A percentile compares a stretch with the other conserved stretches of the same genome.
Evolutionary conservation across 2,329 filamentous ascomycete species (phyloP).

Genomic region (Lachnellula willkommii): DNA sequence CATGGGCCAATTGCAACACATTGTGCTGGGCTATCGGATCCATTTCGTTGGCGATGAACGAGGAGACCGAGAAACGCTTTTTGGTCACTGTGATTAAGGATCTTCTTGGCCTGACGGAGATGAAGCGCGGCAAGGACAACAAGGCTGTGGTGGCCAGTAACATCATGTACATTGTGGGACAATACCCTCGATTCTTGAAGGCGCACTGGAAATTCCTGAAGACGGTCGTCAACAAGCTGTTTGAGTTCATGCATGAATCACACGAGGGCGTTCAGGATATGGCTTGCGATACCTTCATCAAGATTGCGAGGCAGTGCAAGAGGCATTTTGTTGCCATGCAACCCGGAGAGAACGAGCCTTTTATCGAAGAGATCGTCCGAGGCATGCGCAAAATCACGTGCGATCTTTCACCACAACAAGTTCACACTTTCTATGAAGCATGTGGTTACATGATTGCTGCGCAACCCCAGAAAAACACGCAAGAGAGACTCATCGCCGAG

Average conservation of each 20-base stretch:
- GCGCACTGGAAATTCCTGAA: conserved; percentile 99
- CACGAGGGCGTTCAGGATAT: conserved; percentile 99
- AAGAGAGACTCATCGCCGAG: conserved; percentile 85
- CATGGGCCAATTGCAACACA: conserved; percentile 99
- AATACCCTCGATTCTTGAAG: conserved; percentile 97
- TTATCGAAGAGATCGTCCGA: conserved; percentile 97
- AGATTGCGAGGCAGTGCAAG: conserved; percentile 97
- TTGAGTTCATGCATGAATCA: conserved; percentile 99
- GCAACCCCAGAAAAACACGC: conserved; percentile 89
- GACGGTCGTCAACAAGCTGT: conserved; percentile 98
- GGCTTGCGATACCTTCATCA: conserved; percentile 99
- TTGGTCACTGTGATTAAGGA: conserved; percentile 98
- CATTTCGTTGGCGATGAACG: conserved; percentile 98
- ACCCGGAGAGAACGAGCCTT: conserved; percentile 88
- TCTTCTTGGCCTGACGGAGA: conserved; percentile 89
- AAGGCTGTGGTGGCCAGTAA: conserved; percentile 98
- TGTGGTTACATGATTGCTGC: conserved; percentile 99
- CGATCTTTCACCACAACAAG: conserved; percentile 91
- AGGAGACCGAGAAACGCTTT: conserved; percentile 98
- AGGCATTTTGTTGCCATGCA: conserved; percentile 96
- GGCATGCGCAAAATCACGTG: conserved; percentile 94
- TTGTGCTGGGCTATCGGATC: conserved; percentile 99
- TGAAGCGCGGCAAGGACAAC: conserved; percentile 99
- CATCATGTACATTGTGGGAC: conserved; percentile 99
- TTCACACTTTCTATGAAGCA: conserved; percentile 98